Evolutionary conservation across 441 rosid genomes (phyloP).

Genomic region (Adansonia rubrostipa): DNA sequence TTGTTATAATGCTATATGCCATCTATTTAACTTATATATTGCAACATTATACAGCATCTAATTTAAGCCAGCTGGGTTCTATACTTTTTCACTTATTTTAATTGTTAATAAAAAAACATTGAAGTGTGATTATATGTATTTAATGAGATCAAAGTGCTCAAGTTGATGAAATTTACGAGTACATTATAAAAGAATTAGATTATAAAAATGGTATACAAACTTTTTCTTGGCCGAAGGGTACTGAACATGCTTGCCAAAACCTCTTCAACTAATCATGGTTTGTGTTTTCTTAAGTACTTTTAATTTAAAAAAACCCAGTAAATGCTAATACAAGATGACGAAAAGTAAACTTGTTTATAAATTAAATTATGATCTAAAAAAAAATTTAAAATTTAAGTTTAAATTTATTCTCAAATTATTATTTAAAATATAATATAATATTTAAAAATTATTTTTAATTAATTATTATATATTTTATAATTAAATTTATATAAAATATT

Average conservation of each 20-base stretch:
- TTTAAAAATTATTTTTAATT: no score
- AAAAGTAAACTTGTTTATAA: no score
- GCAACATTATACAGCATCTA: neutral
- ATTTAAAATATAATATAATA: no score
- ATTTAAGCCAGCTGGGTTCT: neutral
- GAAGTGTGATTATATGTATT: neutral
- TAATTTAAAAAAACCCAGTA: no score
- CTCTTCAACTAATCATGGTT: slow-evolving; percentile 37
- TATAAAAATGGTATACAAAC: neutral
- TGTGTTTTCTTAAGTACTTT: slow-evolving; percentile 28
- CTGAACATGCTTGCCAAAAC: neutral
- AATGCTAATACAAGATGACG: no score
- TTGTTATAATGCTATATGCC: no score
- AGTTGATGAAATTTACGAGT: neutral
- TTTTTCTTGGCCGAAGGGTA: neutral
- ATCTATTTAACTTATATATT: neutral
- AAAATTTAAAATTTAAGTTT: no score
- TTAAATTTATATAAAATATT: no score
- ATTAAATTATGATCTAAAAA: no score
- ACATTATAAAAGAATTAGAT: neutral
- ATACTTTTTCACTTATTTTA: neutral
- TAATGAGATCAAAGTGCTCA: neutral
- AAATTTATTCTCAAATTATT: no score
- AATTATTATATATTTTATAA: no score
- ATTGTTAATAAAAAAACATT: neutral